Base-by-base conservation (phyloP, 2,329 filamentous ascomycete species). In the Ophiobolus disseminans region DNA sequence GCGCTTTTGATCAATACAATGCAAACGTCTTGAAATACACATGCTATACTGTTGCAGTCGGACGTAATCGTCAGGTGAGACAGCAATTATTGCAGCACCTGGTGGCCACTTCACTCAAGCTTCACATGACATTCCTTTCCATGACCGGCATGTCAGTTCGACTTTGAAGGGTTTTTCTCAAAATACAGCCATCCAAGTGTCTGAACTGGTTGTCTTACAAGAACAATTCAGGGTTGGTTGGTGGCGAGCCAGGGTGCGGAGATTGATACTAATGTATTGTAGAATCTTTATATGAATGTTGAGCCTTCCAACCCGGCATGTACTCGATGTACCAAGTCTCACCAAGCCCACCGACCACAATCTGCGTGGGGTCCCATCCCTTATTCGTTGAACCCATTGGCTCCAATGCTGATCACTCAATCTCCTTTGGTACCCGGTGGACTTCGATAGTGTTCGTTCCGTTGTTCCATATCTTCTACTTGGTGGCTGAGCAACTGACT, bases 271-370 rank as follows among this genome's bases (percentile, higher is more conserved):
- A 48, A 51, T 48, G 43, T 44, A 26, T 25, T 13, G 2, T 31
- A 40, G n/a, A 38, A 41, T 26, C 10, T 20, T 23, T 37, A 54
- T 48, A 50, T 54, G 51, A 54, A 45, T 16, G 20, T 13, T 41
- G 21, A 31, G 16, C 32, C 31, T 32, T 30, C 23, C 5, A 45
- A 14, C 32, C 31, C 51, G 51, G 51, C 51, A 54, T 40, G 42
- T 51, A 17, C 17, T 16, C 39, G 4, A 31, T 19, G 35, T 35
- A 28, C 39, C 40, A 10, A 3, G 28, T 26, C 9, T 19, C 2
- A n/a, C 21, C 13, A 32, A 14, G 17, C 5, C 14, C 23, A 10
- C 26, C 13, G 35, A 9, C 16, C 3, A 39, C 21, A 28, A 10
- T 13, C 26, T 39, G 16, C 38, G 37, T 42, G 40, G 43, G 43